Evolutionary conservation across 2,329 filamentous ascomycete genomes (phyloP).

Genomic region (Aspergillus versicolor): DNA sequence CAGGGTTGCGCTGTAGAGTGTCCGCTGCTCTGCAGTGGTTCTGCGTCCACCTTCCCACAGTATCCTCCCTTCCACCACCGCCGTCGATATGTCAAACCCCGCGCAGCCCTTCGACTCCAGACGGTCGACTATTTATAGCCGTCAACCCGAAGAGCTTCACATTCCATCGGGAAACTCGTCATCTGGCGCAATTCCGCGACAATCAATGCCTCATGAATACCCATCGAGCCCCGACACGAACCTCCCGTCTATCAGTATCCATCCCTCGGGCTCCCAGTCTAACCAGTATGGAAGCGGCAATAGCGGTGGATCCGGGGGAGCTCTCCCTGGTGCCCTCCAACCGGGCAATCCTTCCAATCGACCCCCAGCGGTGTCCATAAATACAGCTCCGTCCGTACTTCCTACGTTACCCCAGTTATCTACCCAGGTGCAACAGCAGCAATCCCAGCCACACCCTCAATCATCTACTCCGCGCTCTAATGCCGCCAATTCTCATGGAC

Average conservation of each 20-base stretch:
- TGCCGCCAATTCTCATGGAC: conserved; percentile 67
- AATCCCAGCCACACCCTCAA: conserved; percentile 22
- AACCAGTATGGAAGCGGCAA: conserved; percentile 47
- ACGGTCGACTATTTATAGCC: conserved; percentile 47
- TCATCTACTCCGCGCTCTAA: conserved; percentile 60
- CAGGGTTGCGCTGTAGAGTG: background rate
- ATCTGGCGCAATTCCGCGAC: conserved; percentile 37
- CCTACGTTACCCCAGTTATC: conserved; percentile 55
- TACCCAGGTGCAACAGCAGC: conserved; percentile 25
- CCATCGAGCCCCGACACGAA: conserved; percentile 50
- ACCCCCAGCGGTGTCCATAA: conserved; percentile 53
- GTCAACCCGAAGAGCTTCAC: conserved; percentile 58
- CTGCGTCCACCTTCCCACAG: background rate
- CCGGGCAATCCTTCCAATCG: conserved; percentile 50
- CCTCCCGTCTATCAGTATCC: conserved; percentile 59
- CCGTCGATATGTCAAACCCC: conserved; percentile 46
- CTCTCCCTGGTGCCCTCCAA: conserved; percentile 62
- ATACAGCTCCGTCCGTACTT: conserved; percentile 58
- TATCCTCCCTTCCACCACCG: conserved; percentile 1
- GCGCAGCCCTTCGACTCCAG: conserved; percentile 52
- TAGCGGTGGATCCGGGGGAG: conserved; percentile 33
- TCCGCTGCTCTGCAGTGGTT: conserved; percentile 11
- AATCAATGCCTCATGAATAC: conserved; percentile 49
- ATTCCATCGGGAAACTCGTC: conserved; percentile 42
- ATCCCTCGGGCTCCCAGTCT: conserved; percentile 54